These are phyloP conservation scores for Eimeria sp. DNA, from an alignment of 169 alveolate genomes.

Conservation along the genomic window DNA sequence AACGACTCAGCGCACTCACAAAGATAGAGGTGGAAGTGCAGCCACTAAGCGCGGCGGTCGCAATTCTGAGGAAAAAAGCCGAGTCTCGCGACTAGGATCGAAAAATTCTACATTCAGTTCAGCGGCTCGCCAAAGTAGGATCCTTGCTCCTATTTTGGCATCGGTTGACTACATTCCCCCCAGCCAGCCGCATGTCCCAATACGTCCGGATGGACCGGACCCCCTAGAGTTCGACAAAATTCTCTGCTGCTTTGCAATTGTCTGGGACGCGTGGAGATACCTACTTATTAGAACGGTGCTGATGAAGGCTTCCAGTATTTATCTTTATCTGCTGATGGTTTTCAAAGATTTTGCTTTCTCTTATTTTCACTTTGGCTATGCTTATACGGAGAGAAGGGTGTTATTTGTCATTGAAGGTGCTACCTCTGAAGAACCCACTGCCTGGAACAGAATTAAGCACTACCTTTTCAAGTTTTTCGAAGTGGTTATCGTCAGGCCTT, in stretches of 20 bases:
- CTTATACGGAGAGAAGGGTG: conserved; percentile 43
- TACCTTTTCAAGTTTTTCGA: conserved; percentile 30
- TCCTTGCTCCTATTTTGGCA: conserved; percentile 49
- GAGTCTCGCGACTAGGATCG: conserved; percentile 32
- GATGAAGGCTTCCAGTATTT: conserved; percentile 74
- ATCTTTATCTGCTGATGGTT: conserved; percentile 73
- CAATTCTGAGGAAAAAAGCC: conserved; percentile 22
- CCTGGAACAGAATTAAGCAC: background rate
- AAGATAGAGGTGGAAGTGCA: conserved; percentile 23
- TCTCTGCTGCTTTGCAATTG: conserved; percentile 56
- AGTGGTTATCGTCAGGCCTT: conserved; percentile 52
- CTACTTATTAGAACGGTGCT: conserved; percentile 72
- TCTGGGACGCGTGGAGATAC: conserved; percentile 81
- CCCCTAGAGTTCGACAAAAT: conserved; percentile 78
- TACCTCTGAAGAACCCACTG: conserved; percentile 30
- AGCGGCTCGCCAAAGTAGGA: conserved; percentile 40
- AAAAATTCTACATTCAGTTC: conserved; percentile 19
- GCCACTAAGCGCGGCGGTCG: background rate
- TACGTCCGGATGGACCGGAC: conserved; percentile 74
- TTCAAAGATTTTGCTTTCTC: conserved; percentile 74
- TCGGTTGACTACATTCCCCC: conserved; percentile 44
- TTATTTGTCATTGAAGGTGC: conserved; percentile 19
- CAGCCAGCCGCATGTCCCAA: conserved; percentile 45
- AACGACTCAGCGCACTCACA: conserved; percentile 8
- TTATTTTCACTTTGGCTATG: conserved; percentile 68